phyloP scores from a whole-genome alignment of 805 yeast species.

The Danielozyma ontarioensis region DNA sequence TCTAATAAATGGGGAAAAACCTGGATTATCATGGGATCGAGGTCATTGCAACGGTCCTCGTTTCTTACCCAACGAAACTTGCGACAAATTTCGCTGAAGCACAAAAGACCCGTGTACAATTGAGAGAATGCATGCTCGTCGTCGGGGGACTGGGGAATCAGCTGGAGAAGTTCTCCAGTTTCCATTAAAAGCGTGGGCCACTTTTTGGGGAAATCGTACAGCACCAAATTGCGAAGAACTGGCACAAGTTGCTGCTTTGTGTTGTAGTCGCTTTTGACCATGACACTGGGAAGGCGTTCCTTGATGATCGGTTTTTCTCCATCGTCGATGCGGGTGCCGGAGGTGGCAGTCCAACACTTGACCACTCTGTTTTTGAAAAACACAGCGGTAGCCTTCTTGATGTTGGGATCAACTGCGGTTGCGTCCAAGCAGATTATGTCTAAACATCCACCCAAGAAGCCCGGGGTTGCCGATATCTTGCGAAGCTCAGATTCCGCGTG shows the following conservation, averaged over 20 bases:
- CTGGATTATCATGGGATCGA: constrained; percentile 43
- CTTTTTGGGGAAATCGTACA: constrained; percentile 27
- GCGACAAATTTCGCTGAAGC: constrained; percentile 65
- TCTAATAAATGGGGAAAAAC: constrained; percentile 63
- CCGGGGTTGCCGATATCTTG: constrained; percentile 53
- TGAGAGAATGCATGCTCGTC: constrained; percentile 17
- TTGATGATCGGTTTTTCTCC: constrained; percentile 75
- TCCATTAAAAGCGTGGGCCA: constrained; percentile 32
- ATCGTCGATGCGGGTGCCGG: constrained; percentile 38
- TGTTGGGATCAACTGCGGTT: constrained; percentile 18
- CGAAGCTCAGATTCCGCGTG: constrained; percentile 68
- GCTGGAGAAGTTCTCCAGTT: constrained; percentile 28
- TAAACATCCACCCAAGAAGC: constrained; percentile 78
- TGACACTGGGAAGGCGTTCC: constrained; percentile 60
- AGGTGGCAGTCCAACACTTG: constrained; percentile 49
- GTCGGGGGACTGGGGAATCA: constrained; percentile 10
- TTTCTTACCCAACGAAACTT: constrained; percentile 69
- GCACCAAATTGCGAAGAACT: constrained; percentile 19
- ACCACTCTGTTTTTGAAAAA: constrained; percentile 73
- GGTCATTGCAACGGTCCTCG: constrained; percentile 23
- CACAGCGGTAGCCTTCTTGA: constrained; percentile 72
- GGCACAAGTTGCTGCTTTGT: constrained; percentile 30
- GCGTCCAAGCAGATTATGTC: constrained; percentile 57
- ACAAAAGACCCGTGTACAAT: constrained; percentile 62
- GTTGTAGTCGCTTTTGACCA: constrained; percentile 36